Evolutionary conservation across 2,329 filamentous ascomycete genomes (phyloP), one percentile per base, ranked within the genome.

Genomic region (Colletotrichum tropicale): DNA sequence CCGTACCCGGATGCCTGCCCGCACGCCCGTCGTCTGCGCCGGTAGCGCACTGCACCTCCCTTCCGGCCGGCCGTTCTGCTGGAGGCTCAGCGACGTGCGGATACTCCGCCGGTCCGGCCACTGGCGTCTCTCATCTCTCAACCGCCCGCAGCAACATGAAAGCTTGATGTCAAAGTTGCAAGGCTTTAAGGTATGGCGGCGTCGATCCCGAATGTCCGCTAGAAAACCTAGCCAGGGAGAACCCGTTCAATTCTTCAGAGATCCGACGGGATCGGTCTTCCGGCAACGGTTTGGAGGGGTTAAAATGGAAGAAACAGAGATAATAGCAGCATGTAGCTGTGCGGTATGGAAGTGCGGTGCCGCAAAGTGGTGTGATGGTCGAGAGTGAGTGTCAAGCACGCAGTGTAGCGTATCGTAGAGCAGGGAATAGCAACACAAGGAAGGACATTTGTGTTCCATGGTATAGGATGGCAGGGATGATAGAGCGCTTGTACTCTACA

Each of bases 191-290:
- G 60, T 34, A 43, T 34, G 48, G 60, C 48, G 67, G 67, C 30
- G 67, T 60, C 67, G 60, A 74, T 71, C 67, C 71, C 67, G 48
- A 66, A 60, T 34, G 67, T 61, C 60, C 36, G 60, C 60, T 52
- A 8, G n/a, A 15, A 36, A 34, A 34, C 21, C 30, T 55, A 36
- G 28, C 67, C 9, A 28, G 26, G 28, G 48, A 34, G 34, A 24
- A 34, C 38, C 48, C n/a, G 18, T 21, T 32, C 32, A 16, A 10
- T 18, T n/a, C 2, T 48, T 15, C 13, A 24, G 56, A 64, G 66
- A 55, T 70, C 30, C 38, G 56, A 70, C 58, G 58, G 24, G 38
- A 48, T 48, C 26, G 71, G 34, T 28, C 48, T 65, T 64, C 62
- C 34, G 58, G 43, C 9, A 34, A 61, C 21, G 30, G 28, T 4